Evolutionary conservation across 139 green algal genomes (phyloP), one percentile per base, ranked within the genome.

Genomic region (Closterium sp.): DNA sequence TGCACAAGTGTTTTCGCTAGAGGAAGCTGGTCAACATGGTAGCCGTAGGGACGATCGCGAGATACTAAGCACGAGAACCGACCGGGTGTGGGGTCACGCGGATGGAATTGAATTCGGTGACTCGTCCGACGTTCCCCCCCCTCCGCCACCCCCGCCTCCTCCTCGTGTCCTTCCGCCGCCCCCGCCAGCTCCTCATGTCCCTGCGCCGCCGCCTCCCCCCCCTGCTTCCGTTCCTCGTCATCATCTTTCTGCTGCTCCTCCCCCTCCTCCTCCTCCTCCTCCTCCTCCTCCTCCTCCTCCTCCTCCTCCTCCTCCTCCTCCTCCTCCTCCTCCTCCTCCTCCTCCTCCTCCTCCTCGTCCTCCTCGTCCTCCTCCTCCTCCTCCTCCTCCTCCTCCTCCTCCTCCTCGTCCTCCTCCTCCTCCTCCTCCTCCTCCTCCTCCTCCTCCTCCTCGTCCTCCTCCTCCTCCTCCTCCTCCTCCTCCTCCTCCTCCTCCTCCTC

Each of bases 51-150:
- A 33, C 86, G 30, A 33, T 94, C 21, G 92, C 3, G 34, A 69
- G 87, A 84, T 94, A 89, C 35, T 85, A 84, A 8, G 84, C 84
- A 7, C 87, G 84, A 23, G 90, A 87, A 8, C 31, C 92, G 33
- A 91, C 86, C 31, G 25, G 88, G 38, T 87, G 92, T 55, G 92
- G 28, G 28, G 83, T 9, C 25, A 33, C 88, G 25, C 90, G 93
- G 35, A 16, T 88, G 97, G 96, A 85, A 93, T 98, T 43, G 33
- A 87, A 19, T 19, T 43, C 19, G 31, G 30, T 5, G 8, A n/a
- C n/a, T 84, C 35, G 25, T 89, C 31, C 84, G 23, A 34, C 33
- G 25, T 34, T 28, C 55, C n/a, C 55, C 86, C 7, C 25, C 84
- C 84, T 16, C 33, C 84, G 25, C 84, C 84, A 16, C 33, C 33